These are phyloP conservation scores for Scedosporium dehoogii DNA, from an alignment of 2,329 filamentous ascomycete genomes.

Conservation along the genomic window DNA sequence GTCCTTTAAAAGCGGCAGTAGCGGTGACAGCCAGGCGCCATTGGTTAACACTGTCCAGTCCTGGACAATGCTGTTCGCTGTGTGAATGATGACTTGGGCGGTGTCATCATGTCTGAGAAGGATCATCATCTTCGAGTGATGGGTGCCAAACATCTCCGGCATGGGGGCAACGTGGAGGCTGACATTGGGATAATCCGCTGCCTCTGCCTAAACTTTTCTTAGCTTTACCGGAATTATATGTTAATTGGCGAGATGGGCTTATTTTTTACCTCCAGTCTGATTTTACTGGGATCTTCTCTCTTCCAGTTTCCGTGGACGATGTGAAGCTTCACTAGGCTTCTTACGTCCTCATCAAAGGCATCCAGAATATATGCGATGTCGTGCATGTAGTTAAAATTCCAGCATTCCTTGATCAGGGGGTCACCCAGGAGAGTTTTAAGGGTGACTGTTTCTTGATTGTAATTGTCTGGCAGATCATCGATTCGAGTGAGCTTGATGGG, in stretches of 20 bases:
- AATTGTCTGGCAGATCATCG: constrained; percentile 44
- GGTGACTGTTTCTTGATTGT: constrained; percentile 57
- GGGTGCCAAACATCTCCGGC: constrained; percentile 77
- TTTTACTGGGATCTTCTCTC: constrained; percentile 50
- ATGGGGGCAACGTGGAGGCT: constrained; percentile 64
- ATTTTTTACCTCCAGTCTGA: constrained; percentile 15
- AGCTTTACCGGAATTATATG: constrained; percentile 6
- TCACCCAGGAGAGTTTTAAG: constrained; percentile 62
- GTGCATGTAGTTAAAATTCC: constrained; percentile 61
- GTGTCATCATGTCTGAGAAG: constrained; percentile 66
- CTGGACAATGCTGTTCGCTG: constrained; percentile 79
- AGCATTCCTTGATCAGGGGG: constrained; percentile 61
- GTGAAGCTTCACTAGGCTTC: constrained; percentile 39
- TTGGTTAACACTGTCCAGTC: constrained; percentile 89
- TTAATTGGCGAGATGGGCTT: neutral
- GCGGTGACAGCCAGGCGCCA: constrained; percentile 67
- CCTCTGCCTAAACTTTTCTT: constrained; percentile 41
- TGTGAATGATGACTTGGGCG: constrained; percentile 75
- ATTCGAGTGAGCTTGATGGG: constrained; percentile 66
- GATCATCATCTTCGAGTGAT: constrained; percentile 83
- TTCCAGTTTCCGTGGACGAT: constrained; percentile 57
- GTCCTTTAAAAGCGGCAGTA: constrained; percentile 41
- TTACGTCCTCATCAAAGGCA: constrained; percentile 42
- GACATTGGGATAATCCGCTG: constrained; percentile 54
- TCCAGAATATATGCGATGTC: constrained; percentile 47